Evolutionary conservation across 805 yeast genomes (phyloP).

Genomic region (Tetrapisispora iriomotensis): DNA sequence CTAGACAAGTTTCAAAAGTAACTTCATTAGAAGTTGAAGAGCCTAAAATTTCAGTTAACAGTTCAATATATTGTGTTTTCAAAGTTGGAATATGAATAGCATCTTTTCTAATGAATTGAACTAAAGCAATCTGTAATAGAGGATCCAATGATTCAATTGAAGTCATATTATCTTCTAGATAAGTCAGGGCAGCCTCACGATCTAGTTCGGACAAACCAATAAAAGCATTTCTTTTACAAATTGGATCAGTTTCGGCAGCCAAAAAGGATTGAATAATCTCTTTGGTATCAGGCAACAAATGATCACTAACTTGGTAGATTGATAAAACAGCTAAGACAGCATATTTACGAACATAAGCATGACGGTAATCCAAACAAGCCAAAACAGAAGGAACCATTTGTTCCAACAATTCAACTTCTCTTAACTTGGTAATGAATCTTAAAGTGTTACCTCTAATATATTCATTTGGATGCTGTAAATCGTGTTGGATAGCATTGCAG

Average conservation of each 20-base stretch:
- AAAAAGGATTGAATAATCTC: conserved; percentile 68
- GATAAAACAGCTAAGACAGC: conserved; percentile 87
- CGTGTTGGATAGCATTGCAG: conserved; percentile 95
- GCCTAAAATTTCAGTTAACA: conserved; percentile 66
- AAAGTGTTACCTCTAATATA: conserved; percentile 91
- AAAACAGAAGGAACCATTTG: conserved; percentile 91
- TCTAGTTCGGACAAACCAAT: conserved; percentile 73
- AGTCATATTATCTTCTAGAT: conserved; percentile 60
- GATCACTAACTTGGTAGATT: conserved; percentile 72
- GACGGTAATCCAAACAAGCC: conserved; percentile 87
- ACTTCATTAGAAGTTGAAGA: conserved; percentile 52
- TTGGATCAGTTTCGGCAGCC: conserved; percentile 77
- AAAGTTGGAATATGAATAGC: conserved; percentile 54
- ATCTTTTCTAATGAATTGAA: conserved; percentile 85
- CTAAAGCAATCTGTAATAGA: conserved; percentile 75
- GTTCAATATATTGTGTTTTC: conserved; percentile 58
- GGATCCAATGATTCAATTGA: conserved; percentile 64
- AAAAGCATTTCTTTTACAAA: conserved; percentile 93
- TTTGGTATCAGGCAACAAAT: conserved; percentile 91
- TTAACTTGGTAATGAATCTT: conserved; percentile 81
- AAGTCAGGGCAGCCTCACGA: conserved; percentile 75
- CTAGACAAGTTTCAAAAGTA: conserved; percentile 82
- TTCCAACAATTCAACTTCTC: conserved; percentile 88
- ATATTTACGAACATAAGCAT: conserved; percentile 94
- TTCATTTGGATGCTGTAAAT: conserved; percentile 96